Evolutionary conservation across 1,284 basidiomycete species (phyloP).

Genomic region (Entoloma clypeatum): DNA sequence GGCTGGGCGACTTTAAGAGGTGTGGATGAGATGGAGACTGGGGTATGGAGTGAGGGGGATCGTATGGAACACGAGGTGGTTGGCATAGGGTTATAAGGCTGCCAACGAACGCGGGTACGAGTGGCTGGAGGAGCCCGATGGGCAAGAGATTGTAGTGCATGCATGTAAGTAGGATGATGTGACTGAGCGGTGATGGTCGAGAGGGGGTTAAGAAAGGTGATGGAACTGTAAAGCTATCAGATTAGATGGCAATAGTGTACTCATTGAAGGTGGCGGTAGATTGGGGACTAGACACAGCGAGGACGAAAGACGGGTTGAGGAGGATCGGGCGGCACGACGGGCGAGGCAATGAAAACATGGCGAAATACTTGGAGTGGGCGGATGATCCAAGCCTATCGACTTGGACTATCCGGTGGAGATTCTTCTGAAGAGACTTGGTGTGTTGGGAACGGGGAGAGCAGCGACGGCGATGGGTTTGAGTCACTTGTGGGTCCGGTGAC

Average conservation of each 20-base stretch:
- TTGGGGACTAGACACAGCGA: conserved; percentile 13
- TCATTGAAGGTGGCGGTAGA: conserved; percentile 32
- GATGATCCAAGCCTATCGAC: conserved; percentile 41
- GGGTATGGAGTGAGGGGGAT: conserved; percentile 55
- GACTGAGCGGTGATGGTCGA: conserved; percentile 26
- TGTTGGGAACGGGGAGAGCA: not conserved
- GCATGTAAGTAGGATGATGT: conserved; percentile 41
- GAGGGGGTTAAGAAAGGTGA: conserved; percentile 14
- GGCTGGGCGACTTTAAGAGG: conserved; percentile 34
- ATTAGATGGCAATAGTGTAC: conserved; percentile 30
- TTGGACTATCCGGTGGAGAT: conserved; percentile 43
- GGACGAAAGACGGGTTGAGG: conserved; percentile 25
- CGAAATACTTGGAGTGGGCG: conserved; percentile 24
- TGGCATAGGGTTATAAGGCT: conserved; percentile 55
- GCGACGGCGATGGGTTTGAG: not conserved
- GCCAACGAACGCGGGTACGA: conserved; percentile 66
- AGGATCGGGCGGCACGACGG: too few relatives aligned
- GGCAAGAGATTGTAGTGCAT: conserved; percentile 59
- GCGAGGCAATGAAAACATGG: conserved; percentile 35
- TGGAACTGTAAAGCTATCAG: conserved; percentile 19
- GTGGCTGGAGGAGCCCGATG: conserved; percentile 66
- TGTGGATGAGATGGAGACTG: conserved; percentile 51
- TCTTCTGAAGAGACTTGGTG: conserved; percentile 23
- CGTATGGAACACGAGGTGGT: conserved; percentile 33
- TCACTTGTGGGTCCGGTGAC: not conserved